phyloP scores from a whole-genome alignment of 2,329 filamentous ascomycete species.

The Rhynchosporium agropyri region DNA sequence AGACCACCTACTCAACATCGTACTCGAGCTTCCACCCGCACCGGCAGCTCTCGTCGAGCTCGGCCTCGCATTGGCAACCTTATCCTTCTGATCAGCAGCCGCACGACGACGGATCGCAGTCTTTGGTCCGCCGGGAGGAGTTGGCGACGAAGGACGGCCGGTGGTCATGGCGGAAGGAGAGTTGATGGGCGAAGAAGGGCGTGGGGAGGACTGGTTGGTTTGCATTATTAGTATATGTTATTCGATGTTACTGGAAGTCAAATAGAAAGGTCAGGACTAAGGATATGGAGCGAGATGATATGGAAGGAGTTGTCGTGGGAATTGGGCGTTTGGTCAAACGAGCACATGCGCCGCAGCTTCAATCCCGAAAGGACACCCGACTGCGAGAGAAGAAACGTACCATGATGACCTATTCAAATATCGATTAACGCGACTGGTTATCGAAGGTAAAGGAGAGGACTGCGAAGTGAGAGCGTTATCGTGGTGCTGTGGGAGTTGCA shows the following conservation, averaged over 20 bases:
- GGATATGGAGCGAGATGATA: not conserved
- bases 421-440: slow-evolving; percentile 15
- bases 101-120: slow-evolving; percentile 94
- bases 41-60: slow-evolving; percentile 91
- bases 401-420: slow-evolving; percentile 24
- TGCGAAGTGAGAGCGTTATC: slow-evolving; percentile 11
- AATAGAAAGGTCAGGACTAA: not conserved
- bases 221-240: not conserved
- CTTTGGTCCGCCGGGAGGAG: slow-evolving; percentile 89
- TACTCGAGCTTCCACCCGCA: slow-evolving; percentile 86
- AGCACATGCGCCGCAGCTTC: not conserved
- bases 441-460: slow-evolving; percentile 23
- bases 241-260: not conserved
- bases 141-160: slow-evolving; percentile 83
- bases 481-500: slow-evolving; percentile 18
- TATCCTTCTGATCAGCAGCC: slow-evolving; percentile 96
- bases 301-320: not conserved
- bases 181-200: slow-evolving; percentile 59
- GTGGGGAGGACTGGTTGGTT: slow-evolving; percentile 41
- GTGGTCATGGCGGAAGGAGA: slow-evolving; percentile 56
- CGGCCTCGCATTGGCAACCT: slow-evolving; percentile 89
- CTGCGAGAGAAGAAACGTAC: slow-evolving; percentile 20
- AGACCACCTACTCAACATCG: slow-evolving; percentile 84
- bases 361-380: not conserved
- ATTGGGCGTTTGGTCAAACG: not conserved